Percentiles rank a stretch among this genome's conserved stretches.
Conservation (phyloP, 2,329 filamentous ascomycete species). For the Fusarium transvaalense region DNA sequence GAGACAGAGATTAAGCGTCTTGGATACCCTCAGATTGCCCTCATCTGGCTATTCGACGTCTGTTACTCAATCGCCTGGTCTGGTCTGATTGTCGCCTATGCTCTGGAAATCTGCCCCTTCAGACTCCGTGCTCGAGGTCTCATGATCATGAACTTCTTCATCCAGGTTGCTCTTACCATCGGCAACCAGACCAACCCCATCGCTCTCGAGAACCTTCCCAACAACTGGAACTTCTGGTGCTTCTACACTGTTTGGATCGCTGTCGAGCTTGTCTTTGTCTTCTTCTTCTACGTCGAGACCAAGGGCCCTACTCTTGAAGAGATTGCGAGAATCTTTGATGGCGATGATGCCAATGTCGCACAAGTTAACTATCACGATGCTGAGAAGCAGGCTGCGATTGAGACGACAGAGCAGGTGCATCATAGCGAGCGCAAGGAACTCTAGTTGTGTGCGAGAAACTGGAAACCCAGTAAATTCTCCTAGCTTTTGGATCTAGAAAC, state of each 20-base stretch:
- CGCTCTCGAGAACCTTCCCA: conserved; percentile 70
- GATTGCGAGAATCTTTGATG: conserved; percentile 75
- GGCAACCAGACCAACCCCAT: conserved; percentile 74
- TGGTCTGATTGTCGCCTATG: conserved; percentile 68
- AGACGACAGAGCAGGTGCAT: conserved; percentile 1
- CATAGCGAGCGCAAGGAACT: conserved; percentile 13
- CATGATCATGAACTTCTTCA: conserved; percentile 73
- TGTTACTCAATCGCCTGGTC: conserved; percentile 72
- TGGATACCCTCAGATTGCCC: conserved; percentile 68
- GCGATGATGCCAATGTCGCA: conserved; percentile 61
- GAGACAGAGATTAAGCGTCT: conserved; percentile 48
- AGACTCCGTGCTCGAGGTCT: conserved; percentile 69
- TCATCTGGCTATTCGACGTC: conserved; percentile 70
- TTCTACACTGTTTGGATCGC: conserved; percentile 66
- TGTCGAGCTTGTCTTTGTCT: conserved; percentile 70
- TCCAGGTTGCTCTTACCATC: conserved; percentile 71
- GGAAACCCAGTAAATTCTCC: background rate
- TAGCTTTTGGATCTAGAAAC: background rate
- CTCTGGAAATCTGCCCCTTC: conserved; percentile 71
- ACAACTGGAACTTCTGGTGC: conserved; percentile 74
- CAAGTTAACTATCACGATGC: conserved; percentile 2
- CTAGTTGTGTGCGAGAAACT: background rate
- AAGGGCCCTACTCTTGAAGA: conserved; percentile 75
- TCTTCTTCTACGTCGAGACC: conserved; percentile 77
- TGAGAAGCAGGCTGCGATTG: conserved; percentile 24